Percentiles rank a stretch among this genome's conserved stretches.
Evolutionary conservation across 306 rosid genomes (phyloP).

Genomic region (Leucaena leucocephala): DNA sequence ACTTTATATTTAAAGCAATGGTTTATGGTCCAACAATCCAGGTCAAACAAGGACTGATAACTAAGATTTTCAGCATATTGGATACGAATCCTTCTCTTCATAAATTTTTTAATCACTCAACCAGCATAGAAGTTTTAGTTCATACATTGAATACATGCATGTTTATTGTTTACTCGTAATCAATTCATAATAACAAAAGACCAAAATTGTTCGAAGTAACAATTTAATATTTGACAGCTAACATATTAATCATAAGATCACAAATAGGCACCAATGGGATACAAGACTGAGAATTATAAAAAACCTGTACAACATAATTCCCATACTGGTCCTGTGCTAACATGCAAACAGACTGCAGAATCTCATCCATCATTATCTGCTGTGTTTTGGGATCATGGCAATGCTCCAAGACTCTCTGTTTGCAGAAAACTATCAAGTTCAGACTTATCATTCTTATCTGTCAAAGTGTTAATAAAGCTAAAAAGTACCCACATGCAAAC

Average conservation of each 20-base stretch:
- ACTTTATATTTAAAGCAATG: background rate
- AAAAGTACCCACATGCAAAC: conserved; percentile 7
- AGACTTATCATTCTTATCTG: conserved; percentile 21
- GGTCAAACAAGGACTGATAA: background rate
- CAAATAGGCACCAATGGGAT: background rate
- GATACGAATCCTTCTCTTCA: background rate
- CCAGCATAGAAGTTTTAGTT: background rate
- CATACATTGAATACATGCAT: background rate
- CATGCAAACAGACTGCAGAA: conserved; percentile 89
- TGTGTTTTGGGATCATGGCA: conserved; percentile 79
- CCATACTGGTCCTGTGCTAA: conserved; percentile 97
- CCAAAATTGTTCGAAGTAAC: background rate
- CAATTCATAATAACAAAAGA: background rate
- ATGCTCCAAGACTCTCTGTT: conserved; percentile 91
- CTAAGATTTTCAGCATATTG: background rate
- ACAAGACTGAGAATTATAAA: conserved; percentile 36
- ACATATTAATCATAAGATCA: conserved; percentile 34
- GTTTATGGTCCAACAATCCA: background rate
- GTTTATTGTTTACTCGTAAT: background rate
- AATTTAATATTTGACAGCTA: background rate
- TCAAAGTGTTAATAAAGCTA: conserved; percentile 9
- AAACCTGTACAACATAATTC: conserved; percentile 95
- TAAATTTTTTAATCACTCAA: background rate
- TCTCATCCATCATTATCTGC: conserved; percentile 94
- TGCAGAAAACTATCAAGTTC: conserved; percentile 31